phyloP scores from a whole-genome alignment of 257 asterid species.

The Nicotiana noctiflora region DNA sequence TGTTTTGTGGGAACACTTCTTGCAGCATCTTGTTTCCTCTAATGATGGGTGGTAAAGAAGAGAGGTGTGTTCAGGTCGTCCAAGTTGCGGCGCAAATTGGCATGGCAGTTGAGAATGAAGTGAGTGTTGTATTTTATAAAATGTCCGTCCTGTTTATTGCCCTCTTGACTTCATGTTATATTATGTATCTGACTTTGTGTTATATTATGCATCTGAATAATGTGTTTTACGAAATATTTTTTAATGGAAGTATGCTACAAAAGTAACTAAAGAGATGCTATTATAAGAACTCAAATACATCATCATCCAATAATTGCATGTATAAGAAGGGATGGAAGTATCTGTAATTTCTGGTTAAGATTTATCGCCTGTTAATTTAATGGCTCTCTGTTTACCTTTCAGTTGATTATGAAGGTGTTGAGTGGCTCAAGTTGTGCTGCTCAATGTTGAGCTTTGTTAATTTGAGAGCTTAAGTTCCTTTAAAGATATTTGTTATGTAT shows the following conservation, averaged over 20 bases:
- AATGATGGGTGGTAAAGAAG: constrained; percentile 86
- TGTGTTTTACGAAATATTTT: not conserved
- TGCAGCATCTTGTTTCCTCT: constrained; percentile 69
- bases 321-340: not conserved
- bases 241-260: not conserved
- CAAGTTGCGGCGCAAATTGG: constrained; percentile 92
- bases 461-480: too few species aligned
- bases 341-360: not conserved
- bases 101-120: constrained; percentile 76
- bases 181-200: not conserved
- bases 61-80: constrained; percentile 72
- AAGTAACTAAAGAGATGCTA: not conserved
- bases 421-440: constrained; percentile 9
- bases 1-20: constrained; percentile 57
- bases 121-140: constrained; percentile 27
- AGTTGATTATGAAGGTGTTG: constrained; percentile 4
- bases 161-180: not conserved
- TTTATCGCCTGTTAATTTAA: not conserved
- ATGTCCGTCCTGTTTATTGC: not conserved
- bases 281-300: not conserved
- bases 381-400: constrained; percentile 2
- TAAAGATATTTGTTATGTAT: too few species aligned
- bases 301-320: not conserved
- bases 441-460: not conserved
- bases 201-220: not conserved